phyloP scores from a whole-genome alignment of 1,139 yeast species.

The Hyphopichia fennica region DNA sequence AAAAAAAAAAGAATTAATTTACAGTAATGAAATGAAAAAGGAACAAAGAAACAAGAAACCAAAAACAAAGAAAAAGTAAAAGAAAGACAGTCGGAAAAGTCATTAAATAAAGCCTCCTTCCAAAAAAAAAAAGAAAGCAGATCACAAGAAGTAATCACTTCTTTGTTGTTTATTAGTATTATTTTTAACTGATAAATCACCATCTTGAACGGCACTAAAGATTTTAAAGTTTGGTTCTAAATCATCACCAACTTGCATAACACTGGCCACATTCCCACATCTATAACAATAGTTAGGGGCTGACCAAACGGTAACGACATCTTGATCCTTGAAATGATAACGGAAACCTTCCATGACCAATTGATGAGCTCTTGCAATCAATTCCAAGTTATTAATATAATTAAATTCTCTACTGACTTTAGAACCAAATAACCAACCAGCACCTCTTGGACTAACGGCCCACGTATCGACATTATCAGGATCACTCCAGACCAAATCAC shows the following conservation, averaged over 20 bases:
- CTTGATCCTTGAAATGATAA: conserved; percentile 91
- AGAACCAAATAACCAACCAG: conserved; percentile 96
- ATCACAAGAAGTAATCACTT: conserved; percentile 77
- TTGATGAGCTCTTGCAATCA: conserved; percentile 97
- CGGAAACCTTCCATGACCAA: conserved; percentile 98
- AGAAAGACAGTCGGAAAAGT: not conserved
- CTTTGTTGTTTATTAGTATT: conserved; percentile 73
- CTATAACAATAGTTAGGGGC: conserved; percentile 98
- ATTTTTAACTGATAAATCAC: conserved; percentile 57
- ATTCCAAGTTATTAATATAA: conserved; percentile 81
- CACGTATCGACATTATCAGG: conserved; percentile 98
- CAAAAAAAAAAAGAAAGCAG: not conserved
- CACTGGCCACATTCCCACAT: conserved; percentile 98
- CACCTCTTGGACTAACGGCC: conserved; percentile 99
- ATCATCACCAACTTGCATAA: conserved; percentile 90
- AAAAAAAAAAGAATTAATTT: not conserved
- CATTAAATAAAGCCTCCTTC: not conserved
- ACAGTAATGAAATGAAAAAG: not conserved
- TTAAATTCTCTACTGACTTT: conserved; percentile 92
- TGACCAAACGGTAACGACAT: conserved; percentile 97
- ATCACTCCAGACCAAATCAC: conserved; percentile 96
- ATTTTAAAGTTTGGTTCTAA: conserved; percentile 88
- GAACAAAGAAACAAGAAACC: not conserved
- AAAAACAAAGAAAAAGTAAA: too few relatives aligned
- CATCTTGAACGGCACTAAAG: conserved; percentile 95